phyloP scores from a whole-genome alignment of 2,329 filamentous ascomycete genomes.

The Moelleriella libera region DNA sequence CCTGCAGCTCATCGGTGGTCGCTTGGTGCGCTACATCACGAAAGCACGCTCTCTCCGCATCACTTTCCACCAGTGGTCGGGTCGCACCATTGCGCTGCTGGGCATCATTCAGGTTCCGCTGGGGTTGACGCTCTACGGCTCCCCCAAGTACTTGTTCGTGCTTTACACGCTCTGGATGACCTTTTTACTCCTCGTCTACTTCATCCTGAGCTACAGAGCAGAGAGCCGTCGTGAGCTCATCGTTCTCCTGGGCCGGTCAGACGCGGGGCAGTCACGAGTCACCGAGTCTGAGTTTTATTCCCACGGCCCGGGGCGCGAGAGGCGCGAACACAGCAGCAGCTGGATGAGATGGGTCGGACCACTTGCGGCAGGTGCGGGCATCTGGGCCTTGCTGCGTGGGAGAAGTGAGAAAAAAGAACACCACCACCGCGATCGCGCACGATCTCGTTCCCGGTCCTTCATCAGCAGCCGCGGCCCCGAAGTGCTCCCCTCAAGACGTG shows the following conservation, averaged over 20 bases:
- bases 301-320: slow-evolving; percentile 14
- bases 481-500: slow-evolving; percentile 35
- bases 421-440: slow-evolving; percentile 26
- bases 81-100: slow-evolving; percentile 62
- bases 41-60: slow-evolving; percentile 34
- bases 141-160: slow-evolving; percentile 72
- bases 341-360: slow-evolving; percentile 34
- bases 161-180: slow-evolving; percentile 70
- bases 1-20: slow-evolving; percentile 56
- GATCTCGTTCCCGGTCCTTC: slow-evolving; percentile 20
- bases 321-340: slow-evolving; percentile 10
- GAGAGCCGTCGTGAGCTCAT: slow-evolving; percentile 40
- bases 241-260: slow-evolving; percentile 38
- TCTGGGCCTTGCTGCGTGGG: slow-evolving; percentile 30
- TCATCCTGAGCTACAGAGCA: slow-evolving; percentile 61
- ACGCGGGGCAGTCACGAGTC: slow-evolving; percentile 22
- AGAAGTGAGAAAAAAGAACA: slow-evolving; percentile 25
- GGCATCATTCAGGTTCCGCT: slow-evolving; percentile 80
- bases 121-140: slow-evolving; percentile 83
- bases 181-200: slow-evolving; percentile 60
- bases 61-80: slow-evolving; percentile 79
- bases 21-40: slow-evolving; percentile 41
- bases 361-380: slow-evolving; percentile 35
- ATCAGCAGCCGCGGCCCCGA: slow-evolving; percentile 28
- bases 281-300: slow-evolving; percentile 27